These are phyloP conservation scores for Penicillium angulare DNA, from an alignment of 495 filamentous ascomycete genomes.

Conservation along the genomic window DNA sequence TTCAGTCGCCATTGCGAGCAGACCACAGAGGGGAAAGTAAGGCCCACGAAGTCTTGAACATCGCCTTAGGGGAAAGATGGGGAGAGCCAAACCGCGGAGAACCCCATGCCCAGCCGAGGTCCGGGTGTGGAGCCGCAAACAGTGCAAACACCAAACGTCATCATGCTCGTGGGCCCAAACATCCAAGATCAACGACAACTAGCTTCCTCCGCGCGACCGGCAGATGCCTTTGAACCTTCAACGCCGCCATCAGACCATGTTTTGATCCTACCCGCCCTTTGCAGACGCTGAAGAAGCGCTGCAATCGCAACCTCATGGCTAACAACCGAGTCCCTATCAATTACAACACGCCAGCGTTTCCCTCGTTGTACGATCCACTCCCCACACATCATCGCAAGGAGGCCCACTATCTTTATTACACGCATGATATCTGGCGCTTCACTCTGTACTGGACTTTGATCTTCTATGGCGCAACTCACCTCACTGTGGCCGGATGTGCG, in stretches of 20 bases:
- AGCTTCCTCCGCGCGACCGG: not conserved
- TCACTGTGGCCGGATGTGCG: conserved; percentile 65
- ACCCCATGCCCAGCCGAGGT: conserved; percentile 42
- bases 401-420: conserved; percentile 71
- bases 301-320: conserved; percentile 23
- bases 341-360: conserved; percentile 76
- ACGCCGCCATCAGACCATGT: not conserved
- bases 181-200: not conserved
- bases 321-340: conserved; percentile 57
- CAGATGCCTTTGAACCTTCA: not conserved
- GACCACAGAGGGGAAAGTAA: conserved; percentile 3
- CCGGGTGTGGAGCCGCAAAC: conserved; percentile 32
- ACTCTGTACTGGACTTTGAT: conserved; percentile 82
- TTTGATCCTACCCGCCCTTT: not conserved
- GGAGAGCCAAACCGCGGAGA: conserved; percentile 27
- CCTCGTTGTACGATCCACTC: conserved; percentile 82
- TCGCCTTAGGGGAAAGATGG: conserved; percentile 14
- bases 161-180: conserved; percentile 6
- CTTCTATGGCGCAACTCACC: conserved; percentile 43
- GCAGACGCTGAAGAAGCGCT: conserved; percentile 1
- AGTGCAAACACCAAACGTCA: conserved; percentile 39
- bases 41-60: conserved; percentile 17
- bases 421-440: conserved; percentile 84
- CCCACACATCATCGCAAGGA: conserved; percentile 44
- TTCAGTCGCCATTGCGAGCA: conserved; percentile 44